Evolutionary conservation across 805 yeast species (phyloP).

Genomic region (Teunomyces cretensis): DNA sequence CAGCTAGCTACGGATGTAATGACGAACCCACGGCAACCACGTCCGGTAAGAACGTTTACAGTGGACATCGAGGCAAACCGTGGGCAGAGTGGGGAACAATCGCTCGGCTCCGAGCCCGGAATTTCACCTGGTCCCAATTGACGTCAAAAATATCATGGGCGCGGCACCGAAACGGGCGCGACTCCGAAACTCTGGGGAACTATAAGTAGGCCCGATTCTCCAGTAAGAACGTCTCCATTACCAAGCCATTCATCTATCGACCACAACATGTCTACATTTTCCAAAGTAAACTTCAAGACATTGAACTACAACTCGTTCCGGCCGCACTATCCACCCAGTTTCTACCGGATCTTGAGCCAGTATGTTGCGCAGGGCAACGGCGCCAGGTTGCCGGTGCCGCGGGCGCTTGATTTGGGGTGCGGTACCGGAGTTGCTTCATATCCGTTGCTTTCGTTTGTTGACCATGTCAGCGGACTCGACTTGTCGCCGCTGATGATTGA

Average conservation of each 20-base stretch:
- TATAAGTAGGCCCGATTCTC: not conserved
- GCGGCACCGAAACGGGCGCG: not conserved
- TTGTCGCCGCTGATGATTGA: constrained; percentile 47
- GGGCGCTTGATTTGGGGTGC: constrained; percentile 47
- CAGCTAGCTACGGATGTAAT: too few relatives aligned
- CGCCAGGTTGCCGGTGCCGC: constrained; percentile 14
- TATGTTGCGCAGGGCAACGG: constrained; percentile 20
- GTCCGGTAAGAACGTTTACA: too few relatives aligned
- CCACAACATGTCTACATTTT: constrained; percentile 32
- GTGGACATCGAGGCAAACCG: too few relatives aligned
- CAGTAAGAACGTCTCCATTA: not conserved
- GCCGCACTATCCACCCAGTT: constrained; percentile 41
- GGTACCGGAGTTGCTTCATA: constrained; percentile 55
- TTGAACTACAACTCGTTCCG: constrained; percentile 38
- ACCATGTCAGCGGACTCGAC: constrained; percentile 46
- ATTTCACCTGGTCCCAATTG: too few relatives aligned
- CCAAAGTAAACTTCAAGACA: constrained; percentile 31
- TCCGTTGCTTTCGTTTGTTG: constrained; percentile 40
- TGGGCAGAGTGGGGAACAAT: not conserved
- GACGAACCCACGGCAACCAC: too few relatives aligned
- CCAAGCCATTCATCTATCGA: not conserved
- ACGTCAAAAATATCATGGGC: not conserved
- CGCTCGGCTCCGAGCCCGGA: not conserved
- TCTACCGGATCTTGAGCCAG: constrained; percentile 28
- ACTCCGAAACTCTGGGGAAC: not conserved